Evolutionary conservation across 768 basidiomycete species (phyloP).

Genomic region (Candolleomyces efflorescens): DNA sequence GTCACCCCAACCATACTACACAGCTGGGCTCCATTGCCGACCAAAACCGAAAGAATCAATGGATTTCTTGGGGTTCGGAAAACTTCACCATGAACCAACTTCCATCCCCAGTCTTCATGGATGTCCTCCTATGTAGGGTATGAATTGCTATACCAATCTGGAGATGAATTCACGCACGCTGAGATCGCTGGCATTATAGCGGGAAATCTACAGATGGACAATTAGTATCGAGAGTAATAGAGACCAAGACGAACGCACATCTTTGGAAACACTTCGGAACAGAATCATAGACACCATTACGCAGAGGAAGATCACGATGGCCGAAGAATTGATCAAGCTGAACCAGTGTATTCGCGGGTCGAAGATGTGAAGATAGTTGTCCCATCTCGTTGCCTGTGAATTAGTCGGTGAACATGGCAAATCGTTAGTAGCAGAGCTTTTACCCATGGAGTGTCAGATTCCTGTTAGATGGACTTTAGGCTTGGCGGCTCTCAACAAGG

Average conservation of each 20-base stretch:
- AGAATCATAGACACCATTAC: slow-evolving; percentile 93
- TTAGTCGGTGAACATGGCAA: background rate
- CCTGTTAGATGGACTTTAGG: slow-evolving; percentile 33
- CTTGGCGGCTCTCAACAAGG: background rate
- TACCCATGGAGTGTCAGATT: slow-evolving; percentile 86
- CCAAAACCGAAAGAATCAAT: slow-evolving; percentile 75
- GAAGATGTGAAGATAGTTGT: slow-evolving; percentile 91
- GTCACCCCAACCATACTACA: slow-evolving; percentile 87
- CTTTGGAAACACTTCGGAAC: slow-evolving; percentile 79
- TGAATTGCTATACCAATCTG: background rate
- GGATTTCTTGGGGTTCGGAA: slow-evolving; percentile 81
- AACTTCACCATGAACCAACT: slow-evolving; percentile 93
- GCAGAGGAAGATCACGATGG: slow-evolving; percentile 89
- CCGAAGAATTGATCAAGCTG: slow-evolving; percentile 86
- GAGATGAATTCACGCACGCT: slow-evolving; percentile 46
- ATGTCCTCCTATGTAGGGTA: slow-evolving; percentile 69
- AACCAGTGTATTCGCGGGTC: slow-evolving; percentile 97
- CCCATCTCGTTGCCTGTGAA: slow-evolving; percentile 88
- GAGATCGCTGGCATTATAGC: slow-evolving; percentile 94
- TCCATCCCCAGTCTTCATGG: slow-evolving; percentile 99
- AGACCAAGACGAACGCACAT: slow-evolving; percentile 46
- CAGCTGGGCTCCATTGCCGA: slow-evolving; percentile 88
- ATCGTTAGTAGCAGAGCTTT: slow-evolving; percentile 1
- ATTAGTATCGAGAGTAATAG: slow-evolving; percentile 11
- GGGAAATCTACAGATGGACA: slow-evolving; percentile 55